phyloP scores from a whole-genome alignment of 331 rosid genomes.

The Prunus yedoensis region DNA sequence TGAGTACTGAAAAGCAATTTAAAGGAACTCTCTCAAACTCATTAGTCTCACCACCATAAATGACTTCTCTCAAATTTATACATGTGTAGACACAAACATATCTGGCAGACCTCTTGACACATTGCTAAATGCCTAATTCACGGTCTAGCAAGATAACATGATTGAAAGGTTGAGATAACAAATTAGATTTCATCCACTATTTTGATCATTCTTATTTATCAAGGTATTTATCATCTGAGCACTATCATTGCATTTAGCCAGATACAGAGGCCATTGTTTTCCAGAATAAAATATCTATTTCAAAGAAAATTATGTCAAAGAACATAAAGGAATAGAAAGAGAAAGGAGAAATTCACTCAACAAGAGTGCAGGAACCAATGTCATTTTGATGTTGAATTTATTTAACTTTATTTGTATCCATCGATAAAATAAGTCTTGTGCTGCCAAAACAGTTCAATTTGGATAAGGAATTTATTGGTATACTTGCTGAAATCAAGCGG shows the following conservation, averaged over 20 bases:
- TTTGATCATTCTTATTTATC: neutral
- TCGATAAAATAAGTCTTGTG: neutral
- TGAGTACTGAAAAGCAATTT: neutral
- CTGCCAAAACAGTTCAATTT: neutral
- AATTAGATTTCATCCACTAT: neutral
- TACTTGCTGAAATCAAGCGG: neutral
- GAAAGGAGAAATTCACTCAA: neutral
- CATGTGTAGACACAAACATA: neutral
- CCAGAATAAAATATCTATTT: too few relatives aligned
- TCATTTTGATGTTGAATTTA: neutral
- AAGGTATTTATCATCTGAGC: neutral
- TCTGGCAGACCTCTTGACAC: neutral
- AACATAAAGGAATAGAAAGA: conserved; percentile 1
- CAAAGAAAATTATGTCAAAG: neutral
- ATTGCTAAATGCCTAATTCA: neutral
- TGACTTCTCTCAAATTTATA: neutral
- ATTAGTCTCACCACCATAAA: neutral
- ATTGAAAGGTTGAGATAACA: neutral
- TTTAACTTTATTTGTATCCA: neutral
- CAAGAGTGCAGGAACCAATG: neutral
- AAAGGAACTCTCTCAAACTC: too few relatives aligned
- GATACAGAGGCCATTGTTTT: neutral
- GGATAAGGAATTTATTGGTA: neutral
- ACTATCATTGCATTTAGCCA: neutral
- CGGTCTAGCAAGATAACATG: neutral